A percentile compares a stretch with the other conserved stretches of the same genome.
phyloP scores from a whole-genome alignment of 495 filamentous ascomycete genomes.

The Daldinia childiae region DNA sequence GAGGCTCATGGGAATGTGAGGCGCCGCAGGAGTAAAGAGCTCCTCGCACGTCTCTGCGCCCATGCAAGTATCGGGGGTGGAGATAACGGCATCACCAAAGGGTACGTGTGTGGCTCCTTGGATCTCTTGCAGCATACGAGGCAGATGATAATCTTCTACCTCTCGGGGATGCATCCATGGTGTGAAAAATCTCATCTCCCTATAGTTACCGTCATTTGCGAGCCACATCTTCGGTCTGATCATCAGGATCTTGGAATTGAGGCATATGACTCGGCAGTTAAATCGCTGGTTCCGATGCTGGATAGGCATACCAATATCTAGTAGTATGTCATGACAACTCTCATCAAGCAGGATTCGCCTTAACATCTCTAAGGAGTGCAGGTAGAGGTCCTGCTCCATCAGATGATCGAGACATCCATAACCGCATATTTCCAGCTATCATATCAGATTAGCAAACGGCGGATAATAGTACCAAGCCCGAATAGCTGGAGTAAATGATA shows the following conservation, averaged over 20 bases:
- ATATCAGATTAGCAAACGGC: conserved; percentile 7
- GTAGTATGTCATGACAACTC: conserved; percentile 76
- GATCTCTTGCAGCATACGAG: conserved; percentile 68
- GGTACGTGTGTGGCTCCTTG: conserved; percentile 69
- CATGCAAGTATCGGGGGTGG: conserved; percentile 74
- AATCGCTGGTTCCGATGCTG: conserved; percentile 73
- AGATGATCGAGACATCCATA: conserved; percentile 82
- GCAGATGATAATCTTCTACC: conserved; percentile 78
- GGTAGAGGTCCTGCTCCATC: conserved; percentile 67
- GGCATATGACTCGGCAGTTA: conserved; percentile 77
- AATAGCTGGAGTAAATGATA: not conserved
- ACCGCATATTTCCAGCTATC: conserved; percentile 60
- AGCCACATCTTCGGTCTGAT: conserved; percentile 88
- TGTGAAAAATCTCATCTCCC: conserved; percentile 73
- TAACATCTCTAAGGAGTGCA: conserved; percentile 80
- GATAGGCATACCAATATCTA: conserved; percentile 79
- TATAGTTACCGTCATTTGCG: conserved; percentile 80
- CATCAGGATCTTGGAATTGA: conserved; percentile 73
- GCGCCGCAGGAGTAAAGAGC: conserved; percentile 72
- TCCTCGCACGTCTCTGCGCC: conserved; percentile 84
- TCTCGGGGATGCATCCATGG: conserved; percentile 56
- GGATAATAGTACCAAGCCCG: not conserved
- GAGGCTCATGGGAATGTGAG: conserved; percentile 63
- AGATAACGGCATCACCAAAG: conserved; percentile 81
- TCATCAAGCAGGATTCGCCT: conserved; percentile 69